Conservation (phyloP, 208 protist genomes). For the Leishmania arabica region DNA sequence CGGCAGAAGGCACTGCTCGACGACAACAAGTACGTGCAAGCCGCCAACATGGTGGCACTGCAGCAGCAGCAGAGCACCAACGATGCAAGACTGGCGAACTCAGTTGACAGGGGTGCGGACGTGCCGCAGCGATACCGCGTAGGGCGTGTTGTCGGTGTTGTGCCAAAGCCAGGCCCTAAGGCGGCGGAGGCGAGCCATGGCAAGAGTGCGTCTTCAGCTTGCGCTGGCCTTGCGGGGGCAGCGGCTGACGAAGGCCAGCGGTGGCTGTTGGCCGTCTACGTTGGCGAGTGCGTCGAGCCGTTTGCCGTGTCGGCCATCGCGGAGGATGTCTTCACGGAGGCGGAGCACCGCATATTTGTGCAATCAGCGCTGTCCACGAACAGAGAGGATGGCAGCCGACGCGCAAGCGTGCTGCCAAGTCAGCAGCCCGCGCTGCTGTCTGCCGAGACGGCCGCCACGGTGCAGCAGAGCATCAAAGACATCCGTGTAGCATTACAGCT, state of each 20-base stretch:
- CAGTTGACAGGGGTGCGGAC: background rate
- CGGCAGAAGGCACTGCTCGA: slow-evolving; percentile 48
- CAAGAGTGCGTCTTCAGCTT: background rate
- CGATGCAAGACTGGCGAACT: background rate
- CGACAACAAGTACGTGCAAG: slow-evolving; percentile 55
- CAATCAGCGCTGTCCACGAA: slow-evolving; percentile 50
- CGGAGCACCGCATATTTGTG: slow-evolving; percentile 69
- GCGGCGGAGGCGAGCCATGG: background rate
- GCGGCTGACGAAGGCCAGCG: slow-evolving; percentile 27
- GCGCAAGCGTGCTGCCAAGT: slow-evolving; percentile 20
- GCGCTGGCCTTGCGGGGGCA: slow-evolving; percentile 2
- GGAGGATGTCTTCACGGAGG: slow-evolving; percentile 52
- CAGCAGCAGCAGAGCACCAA: slow-evolving; percentile 3
- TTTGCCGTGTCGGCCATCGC: slow-evolving; percentile 49
- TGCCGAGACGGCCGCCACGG: slow-evolving; percentile 37
- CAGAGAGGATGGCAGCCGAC: slow-evolving; percentile 19
- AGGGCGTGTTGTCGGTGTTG: slow-evolving; percentile 59
- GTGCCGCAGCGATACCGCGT: slow-evolving; percentile 45
- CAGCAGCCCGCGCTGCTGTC: slow-evolving; percentile 37
- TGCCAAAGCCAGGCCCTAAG: slow-evolving; percentile 40
- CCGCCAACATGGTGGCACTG: slow-evolving; percentile 7
- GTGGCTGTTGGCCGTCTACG: slow-evolving; percentile 69
- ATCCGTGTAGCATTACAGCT: slow-evolving; percentile 43
- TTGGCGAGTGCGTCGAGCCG: slow-evolving; percentile 67
- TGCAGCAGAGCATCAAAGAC: slow-evolving; percentile 45